A percentile compares a stretch with the other conserved stretches of the same genome.
Conservation (phyloP, 768 basidiomycete genomes). For the Mycena alexandri region DNA sequence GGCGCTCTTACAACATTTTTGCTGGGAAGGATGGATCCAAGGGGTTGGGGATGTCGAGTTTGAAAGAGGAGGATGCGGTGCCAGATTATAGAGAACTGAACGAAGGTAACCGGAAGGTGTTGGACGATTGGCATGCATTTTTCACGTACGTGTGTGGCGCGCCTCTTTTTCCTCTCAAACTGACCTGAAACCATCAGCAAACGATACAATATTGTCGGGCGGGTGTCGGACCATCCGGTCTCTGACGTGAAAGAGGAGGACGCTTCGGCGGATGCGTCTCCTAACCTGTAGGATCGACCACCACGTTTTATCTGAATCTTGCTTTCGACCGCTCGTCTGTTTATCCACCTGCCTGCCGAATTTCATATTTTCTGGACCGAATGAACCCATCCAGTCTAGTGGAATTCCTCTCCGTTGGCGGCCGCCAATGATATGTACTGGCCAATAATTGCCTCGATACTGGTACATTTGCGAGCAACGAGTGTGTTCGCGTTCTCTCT, state of each 20-base stretch:
- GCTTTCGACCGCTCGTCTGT: background rate
- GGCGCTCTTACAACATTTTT: slow-evolving; percentile 85
- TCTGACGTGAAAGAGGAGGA: background rate
- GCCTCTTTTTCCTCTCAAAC: background rate
- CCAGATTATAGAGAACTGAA: slow-evolving; percentile 85
- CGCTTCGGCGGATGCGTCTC: background rate
- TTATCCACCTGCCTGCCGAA: no score
- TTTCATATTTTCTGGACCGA: no score
- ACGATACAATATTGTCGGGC: slow-evolving; percentile 90
- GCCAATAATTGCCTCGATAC: no score
- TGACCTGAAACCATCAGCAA: slow-evolving; percentile 59
- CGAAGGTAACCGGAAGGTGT: slow-evolving; percentile 79
- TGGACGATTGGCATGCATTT: slow-evolving; percentile 92
- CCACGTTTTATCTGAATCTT: background rate
- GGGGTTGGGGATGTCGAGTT: slow-evolving; percentile 90
- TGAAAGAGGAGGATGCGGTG: slow-evolving; percentile 88
- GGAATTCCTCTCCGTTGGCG: no score
- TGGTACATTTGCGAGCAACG: no score
- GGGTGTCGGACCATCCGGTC: slow-evolving; percentile 73
- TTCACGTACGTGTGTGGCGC: slow-evolving; percentile 73
- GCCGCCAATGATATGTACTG: no score
- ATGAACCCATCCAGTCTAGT: no score
- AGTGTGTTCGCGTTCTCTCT: no score
- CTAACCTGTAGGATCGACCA: slow-evolving; percentile 8
- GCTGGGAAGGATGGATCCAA: slow-evolving; percentile 95